Evolutionary conservation across 2,329 filamentous ascomycete species (phyloP).

Genomic region (Fonsecaea monophora): DNA sequence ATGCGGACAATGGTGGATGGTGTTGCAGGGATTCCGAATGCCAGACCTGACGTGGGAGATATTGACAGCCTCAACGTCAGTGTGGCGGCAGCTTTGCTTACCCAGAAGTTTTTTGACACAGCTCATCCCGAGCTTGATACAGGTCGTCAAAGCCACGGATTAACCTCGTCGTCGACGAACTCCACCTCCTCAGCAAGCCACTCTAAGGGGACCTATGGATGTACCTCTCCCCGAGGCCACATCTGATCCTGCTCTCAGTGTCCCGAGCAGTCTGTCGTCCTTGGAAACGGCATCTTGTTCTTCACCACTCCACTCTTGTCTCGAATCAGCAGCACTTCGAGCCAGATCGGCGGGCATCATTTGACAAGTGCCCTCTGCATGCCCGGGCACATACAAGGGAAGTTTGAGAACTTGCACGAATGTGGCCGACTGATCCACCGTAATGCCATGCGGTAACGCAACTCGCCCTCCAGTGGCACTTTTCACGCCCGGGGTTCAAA

Average conservation of each 20-base stretch:
- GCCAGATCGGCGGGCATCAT: too few species aligned
- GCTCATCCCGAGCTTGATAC: slow-evolving; percentile 10
- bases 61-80: slow-evolving; percentile 95
- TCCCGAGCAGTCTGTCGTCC: not conserved
- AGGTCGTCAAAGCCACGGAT: not conserved
- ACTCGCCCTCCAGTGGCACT: not conserved
- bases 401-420: not conserved
- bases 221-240: too few species aligned
- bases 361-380: not conserved
- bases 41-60: slow-evolving; percentile 51
- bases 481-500: not conserved
- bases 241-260: too few species aligned
- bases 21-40: slow-evolving; percentile 67
- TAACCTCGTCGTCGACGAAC: too few species aligned
- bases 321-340: too few species aligned
- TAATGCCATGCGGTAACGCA: not conserved
- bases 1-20: slow-evolving; percentile 71
- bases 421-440: not conserved
- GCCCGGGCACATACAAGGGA: not conserved
- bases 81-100: slow-evolving; percentile 70
- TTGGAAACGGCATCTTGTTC: not conserved
- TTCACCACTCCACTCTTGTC: too few species aligned
- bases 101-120: slow-evolving; percentile 35
- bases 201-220: too few species aligned
- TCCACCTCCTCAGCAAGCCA: too few species aligned